Evolutionary conservation across 176 grass and related monocot genomes (phyloP), one percentile per base, ranked within the genome.

Genomic region (Pontederia crassipes): DNA sequence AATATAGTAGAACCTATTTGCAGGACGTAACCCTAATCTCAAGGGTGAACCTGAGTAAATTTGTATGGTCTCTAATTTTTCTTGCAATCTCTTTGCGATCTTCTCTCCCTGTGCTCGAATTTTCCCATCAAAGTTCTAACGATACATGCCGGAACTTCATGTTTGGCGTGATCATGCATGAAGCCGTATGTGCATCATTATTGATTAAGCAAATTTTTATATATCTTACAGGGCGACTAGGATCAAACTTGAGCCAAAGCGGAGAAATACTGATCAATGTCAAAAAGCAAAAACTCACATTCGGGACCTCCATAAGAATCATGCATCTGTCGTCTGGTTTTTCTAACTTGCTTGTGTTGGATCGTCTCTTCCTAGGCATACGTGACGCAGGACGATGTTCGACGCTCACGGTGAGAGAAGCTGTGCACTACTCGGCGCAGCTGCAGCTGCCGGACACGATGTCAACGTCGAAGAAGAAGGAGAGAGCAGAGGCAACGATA

Each of bases 381-480:
- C 74, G 93, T 97, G 54, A 97, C 84, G 6, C 87, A 97, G 83
- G 93, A 97, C 24, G 93, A 97, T 32, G 81, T 97, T 26, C 73
- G 27, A 97, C 93, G 32, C 74, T 97, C 49, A 91, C 92, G 48
- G 92, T 91, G 52, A 55, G 87, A 1, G 87, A 97, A 70, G 84
- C 75, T 1, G 84, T 92, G 52, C 67, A 52, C 49, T 92, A 98
- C 88, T 92, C 93, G 27, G 87, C 84, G 13, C 61, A 68, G 54
- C 82, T 98, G 26, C 93, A 98, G 84, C 68, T 98, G 11, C 93
- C 87, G 0, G 58, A 72, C 45, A 28, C 64, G 10, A 98, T 98
- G 87, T 1, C 73, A 2, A n/a, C 49, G 49, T 9, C 78, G 0
- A 76, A 81, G 3, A 97, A 88, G 87, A 75, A 74, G 8, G 79